Percentiles rank a stretch among this genome's conserved stretches.
phyloP scores from a whole-genome alignment of 2,329 filamentous ascomycete species.

The Aplosporella prunicola region DNA sequence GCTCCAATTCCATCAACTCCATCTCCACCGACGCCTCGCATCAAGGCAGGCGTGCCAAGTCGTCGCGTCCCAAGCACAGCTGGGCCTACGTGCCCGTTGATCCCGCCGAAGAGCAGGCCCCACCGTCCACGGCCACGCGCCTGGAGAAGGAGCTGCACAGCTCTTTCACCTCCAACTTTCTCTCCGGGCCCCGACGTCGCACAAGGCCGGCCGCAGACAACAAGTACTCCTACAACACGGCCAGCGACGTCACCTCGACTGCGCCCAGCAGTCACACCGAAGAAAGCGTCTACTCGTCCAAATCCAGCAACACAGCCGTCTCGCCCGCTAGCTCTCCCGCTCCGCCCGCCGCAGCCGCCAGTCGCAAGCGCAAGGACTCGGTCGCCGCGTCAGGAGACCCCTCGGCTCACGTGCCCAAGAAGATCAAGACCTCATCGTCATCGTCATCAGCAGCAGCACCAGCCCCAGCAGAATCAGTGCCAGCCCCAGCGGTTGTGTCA shows the following conservation, averaged over 20 bases:
- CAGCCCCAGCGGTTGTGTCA: no score
- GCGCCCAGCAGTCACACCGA: slow-evolving; percentile 2
- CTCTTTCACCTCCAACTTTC: slow-evolving; percentile 10
- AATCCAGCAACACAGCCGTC: slow-evolving; percentile 1
- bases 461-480: background rate
- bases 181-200: slow-evolving; percentile 5
- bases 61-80: slow-evolving; percentile 9
- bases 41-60: no score
- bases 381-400: slow-evolving; percentile 5
- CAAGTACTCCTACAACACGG: slow-evolving; percentile 3
- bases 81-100: slow-evolving; percentile 9
- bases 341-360: background rate
- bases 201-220: slow-evolving; percentile 2
- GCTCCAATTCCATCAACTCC: no score
- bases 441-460: background rate
- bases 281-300: slow-evolving; percentile 6
- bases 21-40: no score
- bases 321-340: slow-evolving; percentile 9
- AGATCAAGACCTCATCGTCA: slow-evolving; percentile 3
- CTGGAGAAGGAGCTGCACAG: slow-evolving; percentile 9
- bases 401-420: slow-evolving; percentile 1
- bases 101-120: slow-evolving; percentile 8
- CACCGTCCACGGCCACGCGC: slow-evolving; percentile 4
- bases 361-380: slow-evolving; percentile 7
- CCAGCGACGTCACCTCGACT: background rate